A percentile compares a stretch with the other conserved stretches of the same genome.
phyloP scores from a whole-genome alignment of 2,329 filamentous ascomycete genomes.

The Blastomyces parvus region DNA sequence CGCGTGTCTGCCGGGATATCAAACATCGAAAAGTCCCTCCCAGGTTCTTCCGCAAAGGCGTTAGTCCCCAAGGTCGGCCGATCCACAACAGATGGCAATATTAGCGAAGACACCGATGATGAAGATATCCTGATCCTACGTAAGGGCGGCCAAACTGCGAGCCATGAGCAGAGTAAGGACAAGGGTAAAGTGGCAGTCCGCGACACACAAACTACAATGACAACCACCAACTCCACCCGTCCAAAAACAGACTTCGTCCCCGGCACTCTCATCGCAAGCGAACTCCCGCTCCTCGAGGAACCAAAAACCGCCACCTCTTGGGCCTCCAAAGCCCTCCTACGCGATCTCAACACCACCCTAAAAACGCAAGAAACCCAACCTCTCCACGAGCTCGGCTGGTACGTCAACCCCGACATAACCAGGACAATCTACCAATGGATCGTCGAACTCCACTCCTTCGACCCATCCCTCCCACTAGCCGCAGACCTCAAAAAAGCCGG shows the following conservation, averaged over 20 bases:
- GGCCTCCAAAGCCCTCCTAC: conserved; percentile 54
- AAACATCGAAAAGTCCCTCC: background rate
- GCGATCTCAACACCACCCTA: conserved; percentile 55
- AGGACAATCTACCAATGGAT: conserved; percentile 85
- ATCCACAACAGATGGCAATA: conserved; percentile 9
- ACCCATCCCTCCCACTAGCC: conserved; percentile 56
- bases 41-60: background rate
- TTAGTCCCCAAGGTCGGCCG: background rate
- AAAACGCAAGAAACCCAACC: conserved; percentile 54
- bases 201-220: background rate
- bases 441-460: conserved; percentile 78
- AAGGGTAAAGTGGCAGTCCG: conserved; percentile 6
- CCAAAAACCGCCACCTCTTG: conserved; percentile 55
- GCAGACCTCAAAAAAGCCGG: conserved; percentile 59
- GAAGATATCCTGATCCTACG: conserved; percentile 39
- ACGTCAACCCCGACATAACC: conserved; percentile 58
- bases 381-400: conserved; percentile 67
- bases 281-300: conserved; percentile 54
- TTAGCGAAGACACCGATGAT: conserved; percentile 40
- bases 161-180: background rate
- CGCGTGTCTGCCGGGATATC: background rate
- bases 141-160: conserved; percentile 10
- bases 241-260: conserved; percentile 55
- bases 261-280: conserved; percentile 52
- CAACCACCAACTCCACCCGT: conserved; percentile 2